Conservation (phyloP, 2,329 filamentous ascomycete genomes). For the Diaporthe humulicola region DNA sequence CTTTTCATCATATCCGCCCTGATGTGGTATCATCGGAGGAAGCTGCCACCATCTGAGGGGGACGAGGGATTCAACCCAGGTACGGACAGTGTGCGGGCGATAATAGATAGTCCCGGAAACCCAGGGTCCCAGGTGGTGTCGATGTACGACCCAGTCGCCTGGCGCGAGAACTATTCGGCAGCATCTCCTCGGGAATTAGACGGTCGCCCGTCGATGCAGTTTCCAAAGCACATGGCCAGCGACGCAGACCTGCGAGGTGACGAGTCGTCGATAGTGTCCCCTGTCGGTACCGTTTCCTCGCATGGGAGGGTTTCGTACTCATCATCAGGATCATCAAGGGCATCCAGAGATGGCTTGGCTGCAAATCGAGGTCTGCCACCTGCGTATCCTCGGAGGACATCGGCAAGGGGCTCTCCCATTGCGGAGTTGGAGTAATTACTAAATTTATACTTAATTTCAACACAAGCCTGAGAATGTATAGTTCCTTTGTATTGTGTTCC, state of each 20-base stretch:
- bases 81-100: background rate
- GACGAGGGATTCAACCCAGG: constrained; percentile 20
- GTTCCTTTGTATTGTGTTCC: background rate
- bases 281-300: background rate
- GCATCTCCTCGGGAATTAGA: constrained; percentile 23
- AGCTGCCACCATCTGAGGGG: background rate
- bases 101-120: background rate
- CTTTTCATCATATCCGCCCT: constrained; percentile 19
- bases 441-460: background rate
- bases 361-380: background rate
- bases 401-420: background rate
- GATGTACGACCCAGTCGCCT: constrained; percentile 26
- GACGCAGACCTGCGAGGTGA: background rate
- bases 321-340: background rate
- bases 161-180: constrained; percentile 28
- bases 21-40: constrained; percentile 33
- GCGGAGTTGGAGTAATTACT: constrained; percentile 10
- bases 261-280: background rate
- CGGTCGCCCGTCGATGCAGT: background rate
- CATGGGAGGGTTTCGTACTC: background rate
- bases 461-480: background rate
- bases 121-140: background rate
- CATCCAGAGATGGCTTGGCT: background rate
- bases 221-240: background rate
- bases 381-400: background rate